These are phyloP conservation scores for Coemansia sp. DNA, from an alignment of 192 early-diverging fungal genomes.

Conservation along the genomic window DNA sequence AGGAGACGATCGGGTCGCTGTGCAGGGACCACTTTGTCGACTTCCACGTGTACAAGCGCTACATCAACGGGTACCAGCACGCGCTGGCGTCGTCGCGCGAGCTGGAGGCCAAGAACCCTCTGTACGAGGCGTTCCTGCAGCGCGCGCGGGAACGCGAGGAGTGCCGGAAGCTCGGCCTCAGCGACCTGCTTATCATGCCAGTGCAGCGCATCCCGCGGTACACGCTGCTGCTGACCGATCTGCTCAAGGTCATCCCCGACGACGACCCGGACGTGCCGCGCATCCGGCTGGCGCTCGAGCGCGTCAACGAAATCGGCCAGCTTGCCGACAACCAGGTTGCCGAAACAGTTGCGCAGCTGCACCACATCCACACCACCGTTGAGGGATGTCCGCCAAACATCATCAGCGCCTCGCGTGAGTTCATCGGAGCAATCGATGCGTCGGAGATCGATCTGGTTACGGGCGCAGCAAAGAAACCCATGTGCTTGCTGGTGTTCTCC, in stretches of 20 bases:
- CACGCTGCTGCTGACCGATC: constrained; percentile 62
- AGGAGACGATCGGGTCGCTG: constrained; percentile 53
- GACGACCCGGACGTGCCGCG: constrained; percentile 44
- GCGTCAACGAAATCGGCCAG: constrained; percentile 56
- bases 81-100: constrained; percentile 57
- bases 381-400: constrained; percentile 56
- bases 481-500: constrained; percentile 52
- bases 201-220: constrained; percentile 82
- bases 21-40: constrained; percentile 58
- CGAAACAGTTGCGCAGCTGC: constrained; percentile 52
- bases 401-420: constrained; percentile 58
- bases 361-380: constrained; percentile 51
- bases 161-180: constrained; percentile 64
- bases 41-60: constrained; percentile 64
- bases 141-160: constrained; percentile 60
- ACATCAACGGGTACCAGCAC: constrained; percentile 63
- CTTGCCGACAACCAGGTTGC: constrained; percentile 55
- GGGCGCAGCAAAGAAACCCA: constrained; percentile 42
- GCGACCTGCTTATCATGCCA: constrained; percentile 74
- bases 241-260: constrained; percentile 43
- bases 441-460: constrained; percentile 53
- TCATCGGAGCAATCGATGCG: constrained; percentile 51
- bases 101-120: constrained; percentile 57
- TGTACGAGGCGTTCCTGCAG: constrained; percentile 55
- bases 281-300: constrained; percentile 47